phyloP scores from a whole-genome alignment of 1,139 yeast genomes.

The Blastobotrys elegans region DNA sequence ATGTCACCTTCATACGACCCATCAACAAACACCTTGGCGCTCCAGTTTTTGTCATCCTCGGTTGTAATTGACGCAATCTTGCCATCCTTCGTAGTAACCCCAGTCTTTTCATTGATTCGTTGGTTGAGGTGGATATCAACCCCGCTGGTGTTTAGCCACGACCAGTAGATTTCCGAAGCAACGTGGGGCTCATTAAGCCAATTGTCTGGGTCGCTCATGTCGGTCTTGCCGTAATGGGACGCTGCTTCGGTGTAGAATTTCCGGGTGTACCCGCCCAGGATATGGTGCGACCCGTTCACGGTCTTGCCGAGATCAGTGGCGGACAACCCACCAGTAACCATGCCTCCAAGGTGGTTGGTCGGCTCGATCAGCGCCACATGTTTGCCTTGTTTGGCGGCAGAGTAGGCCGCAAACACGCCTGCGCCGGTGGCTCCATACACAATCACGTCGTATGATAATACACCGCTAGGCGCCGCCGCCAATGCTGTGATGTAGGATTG shows the following conservation, averaged over 20 bases:
- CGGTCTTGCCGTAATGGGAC: neutral
- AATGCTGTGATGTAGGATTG: neutral
- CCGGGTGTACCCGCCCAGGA: neutral
- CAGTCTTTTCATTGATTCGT: neutral
- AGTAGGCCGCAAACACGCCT: constrained; percentile 1
- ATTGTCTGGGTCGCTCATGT: neutral
- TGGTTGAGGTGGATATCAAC: neutral
- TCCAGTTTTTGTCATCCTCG: neutral
- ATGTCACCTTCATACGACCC: neutral
- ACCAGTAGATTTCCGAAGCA: neutral
- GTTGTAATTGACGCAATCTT: neutral
- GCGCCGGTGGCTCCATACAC: neutral
- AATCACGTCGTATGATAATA: neutral
- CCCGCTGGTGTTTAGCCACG: neutral
- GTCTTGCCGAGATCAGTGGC: neutral
- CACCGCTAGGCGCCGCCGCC: neutral
- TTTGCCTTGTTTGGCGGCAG: constrained; percentile 1
- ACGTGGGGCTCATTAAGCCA: constrained; percentile 2
- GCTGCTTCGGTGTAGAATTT: constrained; percentile 1
- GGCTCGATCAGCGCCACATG: neutral
- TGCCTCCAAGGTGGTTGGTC: neutral
- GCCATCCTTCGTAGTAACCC: neutral
- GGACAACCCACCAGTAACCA: constrained; percentile 1
- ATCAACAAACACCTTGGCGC: neutral
- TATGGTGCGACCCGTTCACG: neutral